These are phyloP conservation scores for Fremontodendron californicum DNA, from an alignment of 345 rosid genomes.

Conservation along the genomic window DNA sequence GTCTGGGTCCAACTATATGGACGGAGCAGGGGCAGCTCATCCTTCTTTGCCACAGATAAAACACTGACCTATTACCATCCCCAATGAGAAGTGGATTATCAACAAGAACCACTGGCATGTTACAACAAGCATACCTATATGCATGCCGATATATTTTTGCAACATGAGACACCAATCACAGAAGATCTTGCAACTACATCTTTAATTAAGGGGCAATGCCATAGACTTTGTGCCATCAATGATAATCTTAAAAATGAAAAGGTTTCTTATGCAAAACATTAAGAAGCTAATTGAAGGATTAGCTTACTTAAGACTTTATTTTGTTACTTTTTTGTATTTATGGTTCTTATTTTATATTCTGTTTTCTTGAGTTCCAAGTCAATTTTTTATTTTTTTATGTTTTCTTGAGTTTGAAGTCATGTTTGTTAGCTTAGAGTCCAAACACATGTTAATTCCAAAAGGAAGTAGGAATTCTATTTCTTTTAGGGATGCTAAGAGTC, in stretches of 20 bases:
- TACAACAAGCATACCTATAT: too few species aligned
- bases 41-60: background rate
- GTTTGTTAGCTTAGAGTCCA: background rate
- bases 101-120: background rate
- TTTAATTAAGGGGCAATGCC: background rate
- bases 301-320: background rate
- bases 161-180: background rate
- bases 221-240: background rate
- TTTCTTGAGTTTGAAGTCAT: background rate
- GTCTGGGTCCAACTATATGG: background rate
- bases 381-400: too few species aligned
- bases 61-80: background rate
- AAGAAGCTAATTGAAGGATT: background rate
- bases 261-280: background rate
- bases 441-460: background rate
- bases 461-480: background rate
- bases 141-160: background rate
- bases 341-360: too few species aligned
- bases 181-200: background rate
- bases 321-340: background rate
- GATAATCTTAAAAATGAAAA: background rate
- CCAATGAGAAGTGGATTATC: background rate
- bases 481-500: background rate
- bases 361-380: background rate
- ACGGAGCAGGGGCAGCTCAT: background rate